Base-by-base conservation (phyloP, 805 yeast genomes). In the Suhomyces vadensis region DNA sequence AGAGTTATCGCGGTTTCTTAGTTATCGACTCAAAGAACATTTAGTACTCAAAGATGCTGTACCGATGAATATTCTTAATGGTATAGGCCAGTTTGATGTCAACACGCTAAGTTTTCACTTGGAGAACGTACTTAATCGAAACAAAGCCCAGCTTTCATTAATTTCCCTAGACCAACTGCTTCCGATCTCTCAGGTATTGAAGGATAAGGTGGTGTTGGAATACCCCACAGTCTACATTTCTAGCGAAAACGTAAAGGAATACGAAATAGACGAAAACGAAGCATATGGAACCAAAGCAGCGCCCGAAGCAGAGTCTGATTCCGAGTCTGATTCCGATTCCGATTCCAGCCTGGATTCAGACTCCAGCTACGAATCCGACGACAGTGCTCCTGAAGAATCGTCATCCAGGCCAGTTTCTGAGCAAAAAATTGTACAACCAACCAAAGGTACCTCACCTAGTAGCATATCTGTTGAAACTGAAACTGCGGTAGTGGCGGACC, bases 201-300 rank as follows among this genome's bases (percentile, higher is more conserved):
- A 67, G 46, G 80, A 81, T 26, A 73, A 74, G 44, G 71, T 81
- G 0, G 86, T 89, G 0, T 71, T 88, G 26, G 97, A 89, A 58
- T 89, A 77, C 52, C 96, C 97, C 0, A 83, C 90, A 0, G 67
- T 89, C 4, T 73, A 69, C 44, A 69, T 85, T 1, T 66, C 75
- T 8, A 38, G 36, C n/a, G 19, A 31, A 4, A 29, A 37, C 11
- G 9, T 38, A 23, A 35, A 17, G 5, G 42, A 37, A 1, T 29
- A 16, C 9, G 24, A 11, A 10, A 21, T 39, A 24, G 17, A 10
- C 9, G 44, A 24, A 21, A 39, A 26, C 9, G 39, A 27, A 11
- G 44, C 45, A 7, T 39, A 41, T 25, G 33, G 36, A 14, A 17
- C 23, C 5, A 37, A 26, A 5, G 41, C 11, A n/a, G 49, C 39